A percentile compares a stretch with the other conserved stretches of the same genome.
Conservation (phyloP, 176 grass and related monocot genomes). For the Pontederia paniculata region DNA sequence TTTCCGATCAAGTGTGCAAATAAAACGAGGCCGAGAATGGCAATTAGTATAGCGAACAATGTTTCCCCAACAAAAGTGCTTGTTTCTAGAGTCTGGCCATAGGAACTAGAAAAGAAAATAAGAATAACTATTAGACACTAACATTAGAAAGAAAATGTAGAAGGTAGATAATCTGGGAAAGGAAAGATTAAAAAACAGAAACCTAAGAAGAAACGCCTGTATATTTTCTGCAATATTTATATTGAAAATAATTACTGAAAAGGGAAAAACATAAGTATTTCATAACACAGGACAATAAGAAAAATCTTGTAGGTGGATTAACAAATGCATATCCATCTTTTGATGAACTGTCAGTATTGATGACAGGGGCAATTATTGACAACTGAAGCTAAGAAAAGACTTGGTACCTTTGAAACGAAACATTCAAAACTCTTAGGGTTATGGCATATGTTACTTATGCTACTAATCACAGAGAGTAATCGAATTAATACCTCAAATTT, state of each 20-base stretch:
- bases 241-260: too few species aligned
- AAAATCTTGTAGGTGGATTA: too few species aligned
- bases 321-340: too few species aligned
- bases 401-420: too few species aligned
- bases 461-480: neutral
- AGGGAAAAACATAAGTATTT: too few species aligned
- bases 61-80: slow-evolving; percentile 12
- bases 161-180: neutral
- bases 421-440: too few species aligned
- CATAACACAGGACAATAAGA: too few species aligned
- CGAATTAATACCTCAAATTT: slow-evolving; percentile 7
- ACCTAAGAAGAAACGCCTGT: neutral
- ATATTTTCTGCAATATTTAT: too few species aligned
- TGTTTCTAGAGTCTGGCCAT: slow-evolving; percentile 6
- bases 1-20: slow-evolving; percentile 17
- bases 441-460: neutral
- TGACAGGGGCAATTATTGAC: too few species aligned
- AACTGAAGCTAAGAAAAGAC: too few species aligned
- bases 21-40: slow-evolving; percentile 11
- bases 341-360: too few species aligned
- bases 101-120: slow-evolving; percentile 7
- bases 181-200: too few species aligned
- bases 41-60: slow-evolving; percentile 13
- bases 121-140: neutral
- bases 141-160: neutral